A percentile compares a stretch with the other conserved stretches of the same genome.
These are phyloP conservation scores for Cairneyella variabilis DNA, from an alignment of 495 filamentous ascomycete species.

Conservation along the genomic window DNA sequence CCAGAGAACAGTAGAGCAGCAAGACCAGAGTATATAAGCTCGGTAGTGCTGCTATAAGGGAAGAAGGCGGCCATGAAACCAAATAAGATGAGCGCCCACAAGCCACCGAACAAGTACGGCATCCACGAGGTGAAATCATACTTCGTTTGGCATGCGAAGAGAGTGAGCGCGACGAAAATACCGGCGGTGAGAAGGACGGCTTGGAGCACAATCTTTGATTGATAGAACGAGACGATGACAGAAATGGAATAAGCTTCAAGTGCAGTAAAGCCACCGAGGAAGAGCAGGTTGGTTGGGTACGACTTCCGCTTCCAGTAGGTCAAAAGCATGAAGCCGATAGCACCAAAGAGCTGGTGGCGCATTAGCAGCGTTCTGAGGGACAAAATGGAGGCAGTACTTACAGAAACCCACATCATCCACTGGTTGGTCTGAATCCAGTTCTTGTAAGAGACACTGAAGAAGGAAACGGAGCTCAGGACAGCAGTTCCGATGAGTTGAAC, in stretches of 20 bases:
- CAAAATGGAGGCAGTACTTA: slow-evolving; percentile 29
- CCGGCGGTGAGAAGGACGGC: slow-evolving; percentile 86
- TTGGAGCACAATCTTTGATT: slow-evolving; percentile 76
- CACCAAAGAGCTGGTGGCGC: slow-evolving; percentile 15
- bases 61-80: slow-evolving; percentile 88
- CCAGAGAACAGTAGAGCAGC: slow-evolving; percentile 84
- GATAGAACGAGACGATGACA: slow-evolving; percentile 86
- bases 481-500: slow-evolving; percentile 85
- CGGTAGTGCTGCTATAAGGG: slow-evolving; percentile 68
- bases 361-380: slow-evolving; percentile 3
- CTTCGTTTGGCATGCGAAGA: slow-evolving; percentile 96
- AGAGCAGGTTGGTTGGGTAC: slow-evolving; percentile 91
- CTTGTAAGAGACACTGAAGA: slow-evolving; percentile 77
- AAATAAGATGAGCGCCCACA: slow-evolving; percentile 90
- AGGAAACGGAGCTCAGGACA: slow-evolving; percentile 74
- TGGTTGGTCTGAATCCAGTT: slow-evolving; percentile 80
- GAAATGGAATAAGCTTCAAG: slow-evolving; percentile 92
- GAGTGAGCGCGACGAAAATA: slow-evolving; percentile 87
- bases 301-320: slow-evolving; percentile 98
- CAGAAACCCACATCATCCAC: slow-evolving; percentile 79
- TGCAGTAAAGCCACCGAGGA: slow-evolving; percentile 86
- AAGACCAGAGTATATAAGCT: slow-evolving; percentile 79
- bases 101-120: slow-evolving; percentile 85
- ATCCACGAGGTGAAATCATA: slow-evolving; percentile 98
- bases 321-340: slow-evolving; percentile 41